Base-by-base conservation (phyloP, 2,329 filamentous ascomycete genomes). In the Aspergillus chevalieri region DNA sequence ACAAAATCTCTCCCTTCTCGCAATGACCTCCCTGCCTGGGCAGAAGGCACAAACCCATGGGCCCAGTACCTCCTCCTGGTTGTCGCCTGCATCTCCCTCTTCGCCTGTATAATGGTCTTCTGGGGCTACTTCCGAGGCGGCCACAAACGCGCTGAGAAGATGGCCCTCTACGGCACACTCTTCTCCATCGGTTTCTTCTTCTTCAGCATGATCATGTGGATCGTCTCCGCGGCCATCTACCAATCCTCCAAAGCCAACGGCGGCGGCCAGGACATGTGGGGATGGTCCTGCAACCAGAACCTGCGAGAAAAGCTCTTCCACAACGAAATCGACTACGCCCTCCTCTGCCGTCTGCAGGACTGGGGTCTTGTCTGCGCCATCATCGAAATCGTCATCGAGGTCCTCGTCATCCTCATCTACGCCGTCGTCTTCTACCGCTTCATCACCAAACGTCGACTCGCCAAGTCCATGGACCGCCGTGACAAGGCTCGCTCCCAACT, bases 301-400 rank as follows among this genome's bases (percentile, higher is more conserved):
- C 83, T 85, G 57, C 84, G 92, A 53, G 76, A 84, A 48, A 73
- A 89, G 46, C 74, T 95, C 47, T 97, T 92, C 68, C 67, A 82
- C 53, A 77, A 91, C 49, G 84, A 93, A 62, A 81, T 98, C 60
- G 79, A 93, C 72, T 98, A 97, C 72, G 83, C 83, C 22, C 85
- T 98, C 46, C 80, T 97, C 58, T 98, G 93, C 76, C 86, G 92
- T 62, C 82, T 98, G 63, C 84, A 87, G 82, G 93, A 95, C 74
- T 98, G 93, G 93, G 81, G 86, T 38, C 79, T 98, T 55, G 87
- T 98, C 67, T 98, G 93, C 80, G 91, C 91, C 73, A 86, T 98
- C 66, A 97, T 98, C 68, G 93, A 98, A 72, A 80, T 98, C 58
- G 87, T 96, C 53, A 80, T 98, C 61, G 93, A 97, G 67, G 81